Percentiles rank a stretch among this genome's conserved stretches.
These are phyloP conservation scores for Microstegium vimineum DNA, from an alignment of 176 grass and related monocot genomes.

Conservation along the genomic window DNA sequence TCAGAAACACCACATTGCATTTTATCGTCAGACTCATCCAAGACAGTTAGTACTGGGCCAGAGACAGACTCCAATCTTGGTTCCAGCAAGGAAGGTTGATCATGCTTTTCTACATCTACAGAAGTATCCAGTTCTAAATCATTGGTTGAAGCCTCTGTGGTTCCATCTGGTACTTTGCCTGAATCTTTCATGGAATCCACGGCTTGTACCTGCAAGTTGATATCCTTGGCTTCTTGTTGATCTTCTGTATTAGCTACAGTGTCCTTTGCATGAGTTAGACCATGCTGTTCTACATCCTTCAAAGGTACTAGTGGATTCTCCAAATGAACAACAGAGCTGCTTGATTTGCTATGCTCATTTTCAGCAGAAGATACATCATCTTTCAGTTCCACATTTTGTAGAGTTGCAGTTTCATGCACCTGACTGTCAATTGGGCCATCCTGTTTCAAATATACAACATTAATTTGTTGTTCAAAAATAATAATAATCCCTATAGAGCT, in stretches of 20 bases:
- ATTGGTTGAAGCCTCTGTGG: not conserved
- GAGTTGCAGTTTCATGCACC: not conserved
- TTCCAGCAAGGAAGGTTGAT: not conserved
- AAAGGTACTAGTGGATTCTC: not conserved
- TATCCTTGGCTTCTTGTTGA: not conserved
- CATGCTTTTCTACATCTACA: not conserved
- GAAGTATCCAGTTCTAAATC: not conserved
- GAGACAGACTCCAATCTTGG: not conserved
- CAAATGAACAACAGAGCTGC: not conserved
- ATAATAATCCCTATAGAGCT: not conserved
- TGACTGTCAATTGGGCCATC: not conserved
- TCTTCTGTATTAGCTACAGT: not conserved
- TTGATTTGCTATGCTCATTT: not conserved
- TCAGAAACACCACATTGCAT: not conserved
- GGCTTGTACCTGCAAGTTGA: not conserved
- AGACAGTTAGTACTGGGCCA: not conserved
- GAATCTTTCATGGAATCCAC: not conserved
- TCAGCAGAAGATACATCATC: not conserved
- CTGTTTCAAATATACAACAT: constrained; percentile 7
- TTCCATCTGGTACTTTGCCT: not conserved
- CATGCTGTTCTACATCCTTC: not conserved
- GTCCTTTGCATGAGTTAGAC: not conserved
- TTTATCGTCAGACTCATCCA: not conserved
- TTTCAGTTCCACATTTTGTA: not conserved
- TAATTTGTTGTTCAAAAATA: not conserved